Percentiles rank a stretch among this genome's conserved stretches.
Evolutionary conservation across 2,329 filamentous ascomycete genomes (phyloP).

Genomic region (Venturia asperata): DNA sequence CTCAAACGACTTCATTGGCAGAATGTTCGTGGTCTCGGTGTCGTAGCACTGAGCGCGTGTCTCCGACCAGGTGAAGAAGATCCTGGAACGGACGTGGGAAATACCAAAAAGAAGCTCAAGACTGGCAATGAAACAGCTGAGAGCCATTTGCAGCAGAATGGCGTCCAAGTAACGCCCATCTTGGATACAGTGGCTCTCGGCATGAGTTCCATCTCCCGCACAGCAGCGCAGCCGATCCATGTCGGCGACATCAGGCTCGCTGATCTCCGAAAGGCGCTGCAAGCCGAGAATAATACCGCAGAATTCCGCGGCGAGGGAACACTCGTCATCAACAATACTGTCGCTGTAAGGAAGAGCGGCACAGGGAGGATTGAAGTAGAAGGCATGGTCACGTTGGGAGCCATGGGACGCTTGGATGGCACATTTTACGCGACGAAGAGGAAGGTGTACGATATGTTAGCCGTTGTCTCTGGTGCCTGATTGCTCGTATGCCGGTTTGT

Average conservation of each 20-base stretch:
- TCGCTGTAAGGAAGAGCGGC: slow-evolving; percentile 81
- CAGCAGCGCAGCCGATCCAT: slow-evolving; percentile 79
- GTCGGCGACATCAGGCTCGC: slow-evolving; percentile 88
- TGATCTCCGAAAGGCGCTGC: slow-evolving; percentile 78
- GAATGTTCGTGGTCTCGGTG: slow-evolving; percentile 78
- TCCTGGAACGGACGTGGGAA: slow-evolving; percentile 35
- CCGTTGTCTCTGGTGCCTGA: slow-evolving; percentile 68
- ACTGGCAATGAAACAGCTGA: slow-evolving; percentile 39
- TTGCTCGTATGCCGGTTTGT: background rate
- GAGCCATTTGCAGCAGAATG: slow-evolving; percentile 41
- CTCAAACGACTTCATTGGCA: slow-evolving; percentile 91
- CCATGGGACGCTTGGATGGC: slow-evolving; percentile 36
- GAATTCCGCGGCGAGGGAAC: slow-evolving; percentile 93
- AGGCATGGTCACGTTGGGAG: slow-evolving; percentile 30
- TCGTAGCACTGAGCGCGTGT: slow-evolving; percentile 83
- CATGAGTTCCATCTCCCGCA: slow-evolving; percentile 64
- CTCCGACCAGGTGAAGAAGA: slow-evolving; percentile 43
- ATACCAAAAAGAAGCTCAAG: slow-evolving; percentile 49
- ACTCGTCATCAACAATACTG: slow-evolving; percentile 77
- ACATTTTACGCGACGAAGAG: slow-evolving; percentile 83
- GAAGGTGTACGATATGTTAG: slow-evolving; percentile 89
- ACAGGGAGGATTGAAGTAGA: slow-evolving; percentile 87
- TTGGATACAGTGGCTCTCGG: slow-evolving; percentile 53
- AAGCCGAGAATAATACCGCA: slow-evolving; percentile 71
- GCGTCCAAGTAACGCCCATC: slow-evolving; percentile 36